phyloP scores from a whole-genome alignment of 768 basidiomycete species.

The Clitopilus hobsonii region DNA sequence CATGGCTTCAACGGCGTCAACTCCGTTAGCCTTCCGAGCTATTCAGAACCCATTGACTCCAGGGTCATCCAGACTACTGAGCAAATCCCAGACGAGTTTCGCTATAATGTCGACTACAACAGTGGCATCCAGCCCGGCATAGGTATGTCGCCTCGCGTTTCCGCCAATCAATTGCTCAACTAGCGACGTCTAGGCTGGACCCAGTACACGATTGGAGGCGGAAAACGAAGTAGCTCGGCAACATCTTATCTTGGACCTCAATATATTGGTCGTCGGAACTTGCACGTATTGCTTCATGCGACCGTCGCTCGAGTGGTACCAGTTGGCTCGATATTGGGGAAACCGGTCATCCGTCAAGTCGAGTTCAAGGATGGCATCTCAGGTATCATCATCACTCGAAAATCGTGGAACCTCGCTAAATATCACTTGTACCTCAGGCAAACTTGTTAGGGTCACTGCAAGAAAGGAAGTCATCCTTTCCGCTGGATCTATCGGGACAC shows the following conservation, averaged over 20 bases:
- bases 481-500: constrained; percentile 30
- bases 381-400: not conserved
- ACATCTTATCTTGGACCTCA: constrained; percentile 23
- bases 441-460: constrained; percentile 14
- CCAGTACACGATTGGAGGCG: constrained; percentile 18
- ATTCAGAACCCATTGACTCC: constrained; percentile 22
- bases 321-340: not conserved
- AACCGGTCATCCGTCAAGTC: not conserved
- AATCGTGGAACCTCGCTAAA: not conserved
- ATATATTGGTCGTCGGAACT: constrained; percentile 19
- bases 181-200: constrained; percentile 17
- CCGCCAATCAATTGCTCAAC: not conserved
- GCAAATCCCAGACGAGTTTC: constrained; percentile 21
- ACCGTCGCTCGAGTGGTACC: constrained; percentile 15
- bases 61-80: constrained; percentile 24
- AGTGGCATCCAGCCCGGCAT: constrained; percentile 22
- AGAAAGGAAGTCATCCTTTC: constrained; percentile 30
- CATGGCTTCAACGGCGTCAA: constrained; percentile 30
- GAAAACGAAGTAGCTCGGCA: constrained; percentile 24
- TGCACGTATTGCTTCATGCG: constrained; percentile 22
- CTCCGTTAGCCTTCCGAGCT: constrained; percentile 27
- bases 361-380: not conserved
- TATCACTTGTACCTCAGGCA: not conserved
- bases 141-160: constrained; percentile 9
- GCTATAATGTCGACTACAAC: constrained; percentile 23